phyloP scores from a whole-genome alignment of 139 green algal genomes.

The Pedinophyceae sp. region DNA sequence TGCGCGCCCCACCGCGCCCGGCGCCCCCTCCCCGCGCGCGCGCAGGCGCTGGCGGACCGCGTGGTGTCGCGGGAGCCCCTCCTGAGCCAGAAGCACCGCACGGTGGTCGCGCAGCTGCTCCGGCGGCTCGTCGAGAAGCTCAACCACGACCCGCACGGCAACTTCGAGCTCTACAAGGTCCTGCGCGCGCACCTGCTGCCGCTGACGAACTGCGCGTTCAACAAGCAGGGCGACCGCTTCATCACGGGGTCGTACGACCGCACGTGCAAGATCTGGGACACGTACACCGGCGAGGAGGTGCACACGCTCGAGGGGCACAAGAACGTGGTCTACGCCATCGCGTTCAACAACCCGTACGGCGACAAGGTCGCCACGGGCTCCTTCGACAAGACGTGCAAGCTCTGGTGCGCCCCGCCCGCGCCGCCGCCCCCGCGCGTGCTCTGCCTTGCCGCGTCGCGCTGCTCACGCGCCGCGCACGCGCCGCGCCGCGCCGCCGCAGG shows the following conservation, averaged over 20 bases:
- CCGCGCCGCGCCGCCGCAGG: no score
- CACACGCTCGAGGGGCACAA: constrained; percentile 58
- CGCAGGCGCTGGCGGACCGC: constrained; percentile 27
- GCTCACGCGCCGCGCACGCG: no score
- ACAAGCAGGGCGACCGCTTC: constrained; percentile 56
- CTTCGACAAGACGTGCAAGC: constrained; percentile 50
- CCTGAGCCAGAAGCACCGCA: constrained; percentile 30
- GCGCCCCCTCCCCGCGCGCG: not conserved
- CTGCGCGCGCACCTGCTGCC: constrained; percentile 52
- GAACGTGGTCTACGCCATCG: constrained; percentile 63
- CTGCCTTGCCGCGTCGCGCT: no score
- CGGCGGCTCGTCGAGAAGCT: constrained; percentile 35
- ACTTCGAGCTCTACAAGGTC: constrained; percentile 47
- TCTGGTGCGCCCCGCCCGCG: no score
- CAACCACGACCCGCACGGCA: constrained; percentile 23
- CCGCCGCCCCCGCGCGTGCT: no score
- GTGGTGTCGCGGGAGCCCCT: constrained; percentile 43
- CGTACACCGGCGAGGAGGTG: constrained; percentile 47
- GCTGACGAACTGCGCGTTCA: constrained; percentile 67
- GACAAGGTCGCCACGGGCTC: constrained; percentile 54
- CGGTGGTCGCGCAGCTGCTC: constrained; percentile 32
- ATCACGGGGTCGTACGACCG: constrained; percentile 61
- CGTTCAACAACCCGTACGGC: constrained; percentile 66
- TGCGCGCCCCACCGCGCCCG: not conserved
- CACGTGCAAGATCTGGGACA: constrained; percentile 61